phyloP scores from a whole-genome alignment of 106 monocot species.

The Alisma plantagoaquatica region DNA sequence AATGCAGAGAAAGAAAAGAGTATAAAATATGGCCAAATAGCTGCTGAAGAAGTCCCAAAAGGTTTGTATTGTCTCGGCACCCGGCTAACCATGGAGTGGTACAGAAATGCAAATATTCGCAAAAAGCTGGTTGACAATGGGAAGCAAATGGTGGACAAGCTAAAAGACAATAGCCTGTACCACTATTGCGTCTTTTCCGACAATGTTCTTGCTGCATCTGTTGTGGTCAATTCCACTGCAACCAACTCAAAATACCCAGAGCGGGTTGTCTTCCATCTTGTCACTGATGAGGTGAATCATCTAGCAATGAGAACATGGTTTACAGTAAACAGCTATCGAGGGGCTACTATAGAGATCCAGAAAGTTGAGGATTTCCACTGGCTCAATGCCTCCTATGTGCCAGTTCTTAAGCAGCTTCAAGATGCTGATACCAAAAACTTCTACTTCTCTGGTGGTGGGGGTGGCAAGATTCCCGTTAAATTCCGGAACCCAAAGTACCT shows the following conservation, averaged over 20 bases:
- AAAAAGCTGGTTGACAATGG: conserved; percentile 21
- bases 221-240: conserved; percentile 35
- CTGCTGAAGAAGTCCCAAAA: no score
- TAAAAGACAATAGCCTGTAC: not conserved
- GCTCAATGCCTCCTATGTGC: no score
- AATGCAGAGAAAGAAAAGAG: conserved; percentile 40
- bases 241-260: conserved; percentile 26
- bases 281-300: conserved; percentile 67
- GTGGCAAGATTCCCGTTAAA: conserved; percentile 7
- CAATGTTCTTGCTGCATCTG: conserved; percentile 62
- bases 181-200: conserved; percentile 48
- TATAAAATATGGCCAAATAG: conserved; percentile 43
- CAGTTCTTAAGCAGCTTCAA: conserved; percentile 14
- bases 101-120: conserved; percentile 16
- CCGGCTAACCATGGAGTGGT: conserved; percentile 47
- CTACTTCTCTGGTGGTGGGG: not conserved
- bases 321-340: conserved; percentile 27
- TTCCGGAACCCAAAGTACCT: no score
- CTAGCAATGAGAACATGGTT: conserved; percentile 70
- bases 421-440: not conserved
- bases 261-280: conserved; percentile 46
- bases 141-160: conserved; percentile 8
- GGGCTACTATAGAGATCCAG: conserved; percentile 14
- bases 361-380: conserved; percentile 27
- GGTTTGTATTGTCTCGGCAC: conserved; percentile 63